A percentile compares a stretch with the other conserved stretches of the same genome.
These are phyloP conservation scores for Entophlyctis helioformis DNA, from an alignment of 192 early-diverging fungal genomes.

Conservation along the genomic window DNA sequence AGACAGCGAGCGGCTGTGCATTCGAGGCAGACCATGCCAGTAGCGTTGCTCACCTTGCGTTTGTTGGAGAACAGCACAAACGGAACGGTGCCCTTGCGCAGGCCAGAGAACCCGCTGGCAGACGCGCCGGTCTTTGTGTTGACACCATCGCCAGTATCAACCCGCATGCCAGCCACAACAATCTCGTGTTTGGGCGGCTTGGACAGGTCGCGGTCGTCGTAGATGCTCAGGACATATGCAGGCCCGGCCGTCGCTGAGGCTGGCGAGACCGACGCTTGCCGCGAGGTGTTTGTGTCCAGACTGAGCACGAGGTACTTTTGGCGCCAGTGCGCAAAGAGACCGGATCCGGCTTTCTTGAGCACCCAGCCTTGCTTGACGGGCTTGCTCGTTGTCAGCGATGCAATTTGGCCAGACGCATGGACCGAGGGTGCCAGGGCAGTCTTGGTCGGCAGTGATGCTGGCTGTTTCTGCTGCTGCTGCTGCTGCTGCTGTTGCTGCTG, in stretches of 20 bases:
- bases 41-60: slow-evolving; percentile 4
- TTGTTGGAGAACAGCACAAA: slow-evolving; percentile 6
- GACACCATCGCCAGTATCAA: slow-evolving; percentile 6
- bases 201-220: slow-evolving; percentile 29
- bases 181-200: slow-evolving; percentile 32
- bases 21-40: neutral
- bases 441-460: too few relatives aligned
- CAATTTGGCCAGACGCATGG: too few relatives aligned
- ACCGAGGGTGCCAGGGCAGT: too few relatives aligned
- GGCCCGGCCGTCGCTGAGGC: too few relatives aligned
- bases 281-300: neutral
- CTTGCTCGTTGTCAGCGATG: too few relatives aligned
- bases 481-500: too few relatives aligned
- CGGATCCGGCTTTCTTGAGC: slow-evolving; percentile 28
- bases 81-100: slow-evolving; percentile 8
- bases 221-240: slow-evolving; percentile 20
- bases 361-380: slow-evolving; percentile 45
- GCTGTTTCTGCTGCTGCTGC: too few relatives aligned
- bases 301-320: slow-evolving; percentile 35
- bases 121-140: too few relatives aligned
- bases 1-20: neutral
- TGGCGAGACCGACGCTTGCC: too few relatives aligned
- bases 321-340: slow-evolving; percentile 31
- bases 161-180: slow-evolving; percentile 9
- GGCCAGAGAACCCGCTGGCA: too few relatives aligned